Evolutionary conservation across 2,329 filamentous ascomycete genomes (phyloP).

Genomic region (Penicillium sp.): DNA sequence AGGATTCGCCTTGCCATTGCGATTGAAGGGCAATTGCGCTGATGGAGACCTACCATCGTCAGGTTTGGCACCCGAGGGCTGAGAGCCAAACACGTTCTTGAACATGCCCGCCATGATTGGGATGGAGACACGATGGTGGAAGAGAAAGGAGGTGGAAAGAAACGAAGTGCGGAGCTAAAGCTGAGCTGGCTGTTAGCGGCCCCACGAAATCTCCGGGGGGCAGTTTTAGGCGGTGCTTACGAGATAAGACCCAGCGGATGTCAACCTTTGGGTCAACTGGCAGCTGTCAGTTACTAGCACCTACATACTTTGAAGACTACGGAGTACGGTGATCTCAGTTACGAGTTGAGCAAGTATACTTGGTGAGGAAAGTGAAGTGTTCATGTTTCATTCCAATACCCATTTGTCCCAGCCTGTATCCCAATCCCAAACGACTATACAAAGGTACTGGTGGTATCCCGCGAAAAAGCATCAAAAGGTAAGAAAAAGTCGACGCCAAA

Average conservation of each 20-base stretch:
- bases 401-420: slow-evolving; percentile 18
- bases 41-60: slow-evolving; percentile 38
- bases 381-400: slow-evolving; percentile 4
- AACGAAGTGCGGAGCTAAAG: slow-evolving; percentile 28
- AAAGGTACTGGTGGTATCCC: slow-evolving; percentile 35
- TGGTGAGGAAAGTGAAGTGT: not conserved
- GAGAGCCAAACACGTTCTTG: slow-evolving; percentile 43
- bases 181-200: slow-evolving; percentile 47
- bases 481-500: slow-evolving; percentile 26
- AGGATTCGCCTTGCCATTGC: slow-evolving; percentile 13
- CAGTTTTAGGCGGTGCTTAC: slow-evolving; percentile 23
- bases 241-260: not conserved
- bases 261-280: slow-evolving; percentile 1
- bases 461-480: slow-evolving; percentile 21
- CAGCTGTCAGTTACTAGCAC: not conserved
- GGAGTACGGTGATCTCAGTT: not conserved
- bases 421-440: slow-evolving; percentile 26
- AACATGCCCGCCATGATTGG: slow-evolving; percentile 41
- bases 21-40: slow-evolving; percentile 1
- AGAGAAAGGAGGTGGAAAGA: slow-evolving; percentile 28
- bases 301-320: too few relatives aligned
- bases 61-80: slow-evolving; percentile 31
- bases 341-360: not conserved
- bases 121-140: slow-evolving; percentile 20
- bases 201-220: slow-evolving; percentile 37